These are phyloP conservation scores for Pseudogymnoascus sp. DNA, from an alignment of 2,329 filamentous ascomycete species.

Conservation along the genomic window DNA sequence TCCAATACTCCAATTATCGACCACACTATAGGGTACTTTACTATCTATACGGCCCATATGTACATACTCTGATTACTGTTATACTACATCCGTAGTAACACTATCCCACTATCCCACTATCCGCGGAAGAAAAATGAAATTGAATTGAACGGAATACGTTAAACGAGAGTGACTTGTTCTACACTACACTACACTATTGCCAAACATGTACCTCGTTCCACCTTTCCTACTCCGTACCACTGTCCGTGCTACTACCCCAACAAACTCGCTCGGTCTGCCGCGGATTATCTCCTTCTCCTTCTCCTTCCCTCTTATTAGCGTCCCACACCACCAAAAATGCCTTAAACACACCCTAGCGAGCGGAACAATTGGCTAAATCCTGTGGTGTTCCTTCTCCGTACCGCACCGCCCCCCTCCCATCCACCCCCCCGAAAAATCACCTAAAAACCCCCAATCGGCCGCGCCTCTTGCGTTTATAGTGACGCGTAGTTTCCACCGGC, in stretches of 20 bases:
- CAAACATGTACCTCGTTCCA: background rate
- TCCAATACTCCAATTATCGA: background rate
- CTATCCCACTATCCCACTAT: background rate
- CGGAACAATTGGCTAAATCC: background rate
- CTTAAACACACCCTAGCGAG: background rate
- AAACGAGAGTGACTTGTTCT: background rate
- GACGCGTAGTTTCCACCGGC: background rate
- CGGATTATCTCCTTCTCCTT: background rate
- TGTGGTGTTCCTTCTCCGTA: background rate
- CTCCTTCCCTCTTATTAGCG: background rate
- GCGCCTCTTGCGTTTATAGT: constrained; percentile 6
- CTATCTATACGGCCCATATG: background rate
- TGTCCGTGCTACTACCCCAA: too few species aligned
- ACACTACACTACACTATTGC: background rate
- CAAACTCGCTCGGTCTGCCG: background rate
- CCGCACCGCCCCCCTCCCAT: background rate
- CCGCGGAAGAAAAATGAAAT: background rate
- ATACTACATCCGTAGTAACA: background rate
- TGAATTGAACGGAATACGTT: background rate
- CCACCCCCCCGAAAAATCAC: background rate
- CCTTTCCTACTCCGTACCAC: too few species aligned
- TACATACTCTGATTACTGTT: background rate
- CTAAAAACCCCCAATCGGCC: background rate
- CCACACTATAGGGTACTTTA: background rate
- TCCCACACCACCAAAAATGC: background rate